phyloP scores from a whole-genome alignment of 2,329 filamentous ascomycete species.

The Sclerotinia nivalis region DNA sequence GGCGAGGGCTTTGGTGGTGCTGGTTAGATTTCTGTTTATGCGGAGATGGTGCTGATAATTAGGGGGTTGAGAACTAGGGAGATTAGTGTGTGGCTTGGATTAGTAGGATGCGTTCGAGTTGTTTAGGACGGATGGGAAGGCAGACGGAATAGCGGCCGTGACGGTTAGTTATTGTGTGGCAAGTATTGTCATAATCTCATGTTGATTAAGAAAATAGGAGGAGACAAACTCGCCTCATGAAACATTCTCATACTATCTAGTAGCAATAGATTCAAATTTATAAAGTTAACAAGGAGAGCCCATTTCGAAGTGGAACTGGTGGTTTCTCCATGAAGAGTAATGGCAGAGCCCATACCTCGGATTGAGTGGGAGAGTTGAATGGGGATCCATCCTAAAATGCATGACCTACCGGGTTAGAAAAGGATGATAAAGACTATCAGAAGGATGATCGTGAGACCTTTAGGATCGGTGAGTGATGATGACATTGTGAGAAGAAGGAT shows the following conservation, averaged over 20 bases:
- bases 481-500: not conserved
- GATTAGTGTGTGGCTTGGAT: not conserved
- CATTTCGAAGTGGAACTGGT: not conserved
- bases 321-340: conserved; percentile 1
- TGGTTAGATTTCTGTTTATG: not conserved
- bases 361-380: conserved; percentile 5
- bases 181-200: not conserved
- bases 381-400: conserved; percentile 12
- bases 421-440: conserved; percentile 1
- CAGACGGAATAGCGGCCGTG: not conserved
- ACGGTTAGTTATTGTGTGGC: not conserved
- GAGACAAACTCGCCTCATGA: not conserved
- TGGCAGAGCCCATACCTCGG: not conserved
- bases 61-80: not conserved
- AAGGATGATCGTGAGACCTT: not conserved
- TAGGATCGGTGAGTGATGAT: not conserved
- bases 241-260: conserved; percentile 5
- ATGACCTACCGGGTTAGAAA: not conserved
- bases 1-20: not conserved
- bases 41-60: not conserved
- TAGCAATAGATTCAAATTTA: conserved; percentile 1
- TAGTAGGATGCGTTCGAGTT: not conserved
- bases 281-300: not conserved
- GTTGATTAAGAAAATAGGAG: too few species aligned
- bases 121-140: not conserved